A percentile compares a stretch with the other conserved stretches of the same genome.
Conservation (phyloP, 78 protist species). For the Dictyostelium brefeldianum region DNA sequence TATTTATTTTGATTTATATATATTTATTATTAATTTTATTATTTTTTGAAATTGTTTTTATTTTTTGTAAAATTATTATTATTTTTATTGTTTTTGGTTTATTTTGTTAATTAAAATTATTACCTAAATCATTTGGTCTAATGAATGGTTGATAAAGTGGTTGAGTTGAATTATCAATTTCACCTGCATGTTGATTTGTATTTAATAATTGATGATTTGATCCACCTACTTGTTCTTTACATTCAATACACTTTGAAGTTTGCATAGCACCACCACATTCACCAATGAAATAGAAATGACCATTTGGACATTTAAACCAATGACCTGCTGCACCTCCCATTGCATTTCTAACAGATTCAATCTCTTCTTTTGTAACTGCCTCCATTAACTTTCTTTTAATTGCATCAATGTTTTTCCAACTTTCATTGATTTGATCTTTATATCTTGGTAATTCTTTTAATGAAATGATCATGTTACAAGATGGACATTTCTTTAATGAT, state of each 20-base stretch:
- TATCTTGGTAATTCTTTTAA: background rate
- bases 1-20: too few relatives aligned
- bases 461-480: conserved; percentile 3
- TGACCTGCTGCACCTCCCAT: conserved; percentile 42
- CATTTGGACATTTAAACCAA: conserved; percentile 79
- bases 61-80: too few relatives aligned
- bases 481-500: conserved; percentile 33
- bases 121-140: background rate
- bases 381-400: conserved; percentile 12
- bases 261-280: conserved; percentile 88
- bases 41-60: too few relatives aligned
- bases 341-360: background rate
- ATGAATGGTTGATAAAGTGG: conserved; percentile 9
- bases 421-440: conserved; percentile 25
- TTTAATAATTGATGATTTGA: conserved; percentile 11
- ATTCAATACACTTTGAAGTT: conserved; percentile 55
- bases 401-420: conserved; percentile 24
- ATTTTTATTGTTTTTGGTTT: too few relatives aligned
- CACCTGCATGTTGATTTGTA: conserved; percentile 10
- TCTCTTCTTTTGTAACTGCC: conserved; percentile 13
- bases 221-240: conserved; percentile 84
- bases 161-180: conserved; percentile 30
- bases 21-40: too few relatives aligned
- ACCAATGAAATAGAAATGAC: conserved; percentile 71
- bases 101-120: too few relatives aligned